A percentile compares a stretch with the other conserved stretches of the same genome.
These are phyloP conservation scores for Echium plantagineum DNA, from an alignment of 257 asterid species.

Conservation along the genomic window DNA sequence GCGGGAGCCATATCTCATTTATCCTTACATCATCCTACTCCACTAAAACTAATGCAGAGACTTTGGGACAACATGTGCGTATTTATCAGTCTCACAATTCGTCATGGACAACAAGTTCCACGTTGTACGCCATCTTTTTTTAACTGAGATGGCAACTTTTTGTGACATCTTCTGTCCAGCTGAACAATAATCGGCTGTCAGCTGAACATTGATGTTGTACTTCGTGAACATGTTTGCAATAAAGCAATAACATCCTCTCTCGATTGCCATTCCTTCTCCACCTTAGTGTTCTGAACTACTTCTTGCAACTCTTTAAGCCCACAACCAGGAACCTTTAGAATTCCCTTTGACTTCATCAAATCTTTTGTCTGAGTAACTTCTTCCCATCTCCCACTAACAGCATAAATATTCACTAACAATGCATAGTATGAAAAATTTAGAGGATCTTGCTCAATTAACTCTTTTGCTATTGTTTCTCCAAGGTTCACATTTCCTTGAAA, in stretches of 20 bases:
- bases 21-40: not conserved
- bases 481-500: constrained; percentile 32
- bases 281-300: constrained; percentile 25
- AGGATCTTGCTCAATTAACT: constrained; percentile 50
- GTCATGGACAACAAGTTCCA: no score
- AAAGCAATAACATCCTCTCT: not conserved
- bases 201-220: not conserved
- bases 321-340: constrained; percentile 30
- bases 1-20: not conserved
- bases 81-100: not conserved
- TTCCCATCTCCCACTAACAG: constrained; percentile 63
- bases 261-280: constrained; percentile 5
- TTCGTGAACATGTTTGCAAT: not conserved
- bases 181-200: not conserved
- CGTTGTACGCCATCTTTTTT: not conserved
- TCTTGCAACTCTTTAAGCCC: constrained; percentile 50
- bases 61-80: not conserved
- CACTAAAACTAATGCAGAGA: not conserved
- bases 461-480: constrained; percentile 42
- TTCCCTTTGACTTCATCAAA: constrained; percentile 48
- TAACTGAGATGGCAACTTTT: not conserved
- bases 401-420: constrained; percentile 52
- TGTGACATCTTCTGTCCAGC: not conserved
- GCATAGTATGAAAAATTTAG: constrained; percentile 30
- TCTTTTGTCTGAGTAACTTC: constrained; percentile 41